Percentiles rank a stretch among this genome's conserved stretches.
Conservation (phyloP, 257 asterid species). For the Solanum chiquidenum region DNA sequence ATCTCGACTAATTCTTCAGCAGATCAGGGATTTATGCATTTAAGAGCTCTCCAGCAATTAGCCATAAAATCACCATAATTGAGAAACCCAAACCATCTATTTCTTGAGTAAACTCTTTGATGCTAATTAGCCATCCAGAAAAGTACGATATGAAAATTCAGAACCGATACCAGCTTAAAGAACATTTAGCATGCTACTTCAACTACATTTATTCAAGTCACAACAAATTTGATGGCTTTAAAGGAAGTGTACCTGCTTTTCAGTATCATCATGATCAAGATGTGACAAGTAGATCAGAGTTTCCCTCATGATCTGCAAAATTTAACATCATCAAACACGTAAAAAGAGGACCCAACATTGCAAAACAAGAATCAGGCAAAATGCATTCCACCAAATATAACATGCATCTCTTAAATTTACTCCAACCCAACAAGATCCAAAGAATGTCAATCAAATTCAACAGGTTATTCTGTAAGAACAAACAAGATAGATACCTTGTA, state of each 20-base stretch:
- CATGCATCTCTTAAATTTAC: neutral
- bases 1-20: neutral
- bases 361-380: neutral
- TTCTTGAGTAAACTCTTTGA: neutral
- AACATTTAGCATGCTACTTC: neutral
- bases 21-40: neutral
- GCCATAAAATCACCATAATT: neutral
- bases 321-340: slow-evolving; percentile 1
- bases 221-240: neutral
- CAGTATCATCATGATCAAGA: slow-evolving; percentile 98
- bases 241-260: slow-evolving; percentile 59
- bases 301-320: slow-evolving; percentile 92
- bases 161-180: neutral
- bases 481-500: slow-evolving; percentile 52
- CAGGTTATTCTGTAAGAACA: neutral
- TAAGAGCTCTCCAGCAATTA: neutral
- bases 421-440: neutral
- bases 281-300: slow-evolving; percentile 91
- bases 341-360: neutral
- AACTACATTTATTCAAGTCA: neutral
- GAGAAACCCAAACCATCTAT: neutral
- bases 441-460: neutral
- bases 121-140: neutral
- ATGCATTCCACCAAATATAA: neutral
- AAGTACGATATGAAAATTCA: neutral